Evolutionary conservation across 768 basidiomycete species (phyloP), one percentile per base, ranked within the genome.

Genomic region (Rhodosporidiobolus sp.): DNA sequence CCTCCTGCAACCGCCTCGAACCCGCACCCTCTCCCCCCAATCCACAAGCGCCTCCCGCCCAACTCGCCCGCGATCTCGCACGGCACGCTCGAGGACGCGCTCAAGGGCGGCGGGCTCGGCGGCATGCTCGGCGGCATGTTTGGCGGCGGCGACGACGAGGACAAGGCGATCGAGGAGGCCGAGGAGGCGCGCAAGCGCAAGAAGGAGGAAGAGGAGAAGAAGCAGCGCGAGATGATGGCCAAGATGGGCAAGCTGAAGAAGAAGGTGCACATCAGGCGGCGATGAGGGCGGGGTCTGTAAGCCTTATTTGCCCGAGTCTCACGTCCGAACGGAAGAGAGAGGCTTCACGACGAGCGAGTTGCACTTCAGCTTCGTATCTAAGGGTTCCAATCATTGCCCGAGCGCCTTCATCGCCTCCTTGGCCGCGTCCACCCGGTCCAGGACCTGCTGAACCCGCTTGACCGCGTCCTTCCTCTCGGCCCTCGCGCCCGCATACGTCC

Each of bases 401-500:
- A 69, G 35, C 35, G 28, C 38, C 62, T 75, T 75, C 62, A 58
- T 57, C 12, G 75, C 80, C 54, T 81, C 82, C 89, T 90, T 91
- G 11, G 85, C 88, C 34, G 83, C 85, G 80, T 95, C 94, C 58
- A 95, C 83, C 69, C 85, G 84, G 79, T 94, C 92, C 70, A 97
- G 85, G 76, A 92, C 84, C 34, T 83, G 85, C 82, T 97, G 94
- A 24, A 96, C 89, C 77, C 89, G 87, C 74, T 85, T 88, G 60
- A 98, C 94, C 1, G 91, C 94, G 45, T 85, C 87, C 82, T 95
- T 96, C 72, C 94, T 84, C 80, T 90, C 87, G 75, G 83, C 83
- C 77, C 94, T 85, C 22, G 93, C 94, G 9, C 88, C 84, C 16
- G 86, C 85, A 90, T 92, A 96, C 61, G 87, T 85, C 49, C 84